Conservation (phyloP, 495 filamentous ascomycete genomes). For the Tuber calosporum region DNA sequence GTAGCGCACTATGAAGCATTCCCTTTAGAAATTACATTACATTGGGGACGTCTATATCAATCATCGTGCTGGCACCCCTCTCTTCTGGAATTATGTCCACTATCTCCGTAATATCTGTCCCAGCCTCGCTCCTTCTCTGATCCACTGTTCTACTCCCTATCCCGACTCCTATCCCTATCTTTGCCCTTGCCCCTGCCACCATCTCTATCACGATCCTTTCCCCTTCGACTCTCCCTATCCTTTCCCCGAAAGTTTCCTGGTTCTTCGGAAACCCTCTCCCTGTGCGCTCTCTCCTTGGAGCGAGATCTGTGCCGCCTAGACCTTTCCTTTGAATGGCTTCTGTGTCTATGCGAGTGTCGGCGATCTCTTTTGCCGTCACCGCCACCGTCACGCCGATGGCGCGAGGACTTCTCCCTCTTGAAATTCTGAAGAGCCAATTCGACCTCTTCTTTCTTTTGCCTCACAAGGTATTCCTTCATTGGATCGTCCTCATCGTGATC, state of each 20-base stretch:
- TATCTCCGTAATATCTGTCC: neutral
- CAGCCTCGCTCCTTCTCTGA: neutral
- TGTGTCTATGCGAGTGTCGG: conserved; percentile 15
- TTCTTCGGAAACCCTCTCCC: conserved; percentile 7
- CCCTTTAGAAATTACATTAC: neutral
- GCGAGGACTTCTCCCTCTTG: conserved; percentile 42
- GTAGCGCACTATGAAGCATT: neutral
- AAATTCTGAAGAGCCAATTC: conserved; percentile 58
- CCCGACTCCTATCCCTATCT: neutral
- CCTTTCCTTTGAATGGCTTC: conserved; percentile 9
- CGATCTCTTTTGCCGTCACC: conserved; percentile 8
- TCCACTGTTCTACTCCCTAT: neutral
- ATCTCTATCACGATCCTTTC: conserved; percentile 12
- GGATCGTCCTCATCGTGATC: conserved; percentile 93
- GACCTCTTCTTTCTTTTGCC: conserved; percentile 84
- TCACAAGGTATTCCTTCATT: conserved; percentile 84
- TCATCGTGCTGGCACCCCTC: neutral
- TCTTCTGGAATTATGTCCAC: neutral
- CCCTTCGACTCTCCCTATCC: neutral
- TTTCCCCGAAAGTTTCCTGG: conserved; percentile 1
- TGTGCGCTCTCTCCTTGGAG: conserved; percentile 17
- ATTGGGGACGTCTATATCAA: neutral
- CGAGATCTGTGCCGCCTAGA: conserved; percentile 22
- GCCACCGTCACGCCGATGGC: conserved; percentile 10
- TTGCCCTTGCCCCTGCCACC: neutral